Evolutionary conservation across 352 stramenopile genomes (phyloP).

Genomic region (Globisporangium barbulae): DNA sequence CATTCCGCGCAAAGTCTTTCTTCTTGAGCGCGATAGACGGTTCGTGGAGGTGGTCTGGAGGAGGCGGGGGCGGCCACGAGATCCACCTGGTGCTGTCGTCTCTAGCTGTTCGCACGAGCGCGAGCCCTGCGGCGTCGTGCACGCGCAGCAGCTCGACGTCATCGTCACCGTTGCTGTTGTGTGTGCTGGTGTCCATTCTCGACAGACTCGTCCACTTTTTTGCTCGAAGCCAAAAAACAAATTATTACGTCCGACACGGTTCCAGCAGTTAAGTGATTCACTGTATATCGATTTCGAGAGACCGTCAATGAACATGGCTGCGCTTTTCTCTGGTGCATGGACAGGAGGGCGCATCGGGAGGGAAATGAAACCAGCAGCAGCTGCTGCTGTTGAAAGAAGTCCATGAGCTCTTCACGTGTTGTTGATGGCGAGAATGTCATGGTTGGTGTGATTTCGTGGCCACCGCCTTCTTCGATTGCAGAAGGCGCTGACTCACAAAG

Average conservation of each 20-base stretch:
- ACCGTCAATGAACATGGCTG: conserved; percentile 1
- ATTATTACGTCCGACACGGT: background rate
- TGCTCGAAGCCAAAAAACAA: too few relatives aligned
- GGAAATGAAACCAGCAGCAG: background rate
- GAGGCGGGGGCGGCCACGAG: conserved; percentile 14
- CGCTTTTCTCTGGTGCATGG: conserved; percentile 3
- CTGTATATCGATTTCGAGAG: background rate
- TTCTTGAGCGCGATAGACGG: conserved; percentile 20
- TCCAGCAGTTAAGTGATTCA: background rate
- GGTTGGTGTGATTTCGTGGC: background rate
- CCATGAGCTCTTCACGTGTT: background rate
- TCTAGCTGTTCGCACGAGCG: conserved; percentile 17
- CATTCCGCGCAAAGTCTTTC: conserved; percentile 11
- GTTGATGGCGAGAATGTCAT: background rate
- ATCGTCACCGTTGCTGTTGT: background rate
- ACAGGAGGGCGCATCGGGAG: background rate
- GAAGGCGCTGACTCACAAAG: background rate
- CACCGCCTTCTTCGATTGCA: background rate
- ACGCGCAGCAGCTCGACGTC: conserved; percentile 17
- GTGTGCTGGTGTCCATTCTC: background rate
- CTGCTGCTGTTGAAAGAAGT: background rate
- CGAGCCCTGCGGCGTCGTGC: conserved; percentile 26
- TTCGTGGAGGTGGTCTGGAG: background rate
- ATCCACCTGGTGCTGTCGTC: conserved; percentile 25
- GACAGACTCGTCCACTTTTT: background rate